Evolutionary conservation across 2,329 filamentous ascomycete species (phyloP), one percentile per base, ranked within the genome.

Genomic region (Pezicula radicicola): DNA sequence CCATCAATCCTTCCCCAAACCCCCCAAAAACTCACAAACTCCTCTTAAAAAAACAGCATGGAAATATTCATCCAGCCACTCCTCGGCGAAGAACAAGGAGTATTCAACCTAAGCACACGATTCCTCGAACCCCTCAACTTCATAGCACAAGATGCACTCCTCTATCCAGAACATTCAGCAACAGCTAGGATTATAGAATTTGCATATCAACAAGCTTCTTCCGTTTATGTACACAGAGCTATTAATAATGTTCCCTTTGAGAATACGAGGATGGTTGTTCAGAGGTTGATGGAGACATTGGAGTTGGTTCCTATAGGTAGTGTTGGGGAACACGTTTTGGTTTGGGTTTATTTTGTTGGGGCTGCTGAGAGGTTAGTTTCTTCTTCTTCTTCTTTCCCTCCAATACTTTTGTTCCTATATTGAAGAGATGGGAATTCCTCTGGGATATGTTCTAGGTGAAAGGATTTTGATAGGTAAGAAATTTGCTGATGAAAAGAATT

Each of bases 311-410:
- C 19, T 28, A 36, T 28, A 12, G 18, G 27, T 16, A 36, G 35
- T 12, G 13, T 16, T 6, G 47, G 47, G 15, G 47, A 39, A 42
- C 47, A 49, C 18, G 47, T 21, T n/a, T 27, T 49, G n/a, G 47
- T 49, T 10, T 49, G 47, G 47, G 27, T 41, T 19, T 49, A 49
- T 33, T 49, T 49, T 19, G 28, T 49, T 42, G 18, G 15, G 18
- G 47, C 47, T 5, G 47, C 47, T 41, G 47, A 49, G 25, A 49
- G 47, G 28, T 30, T 9, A 30, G 28, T 3, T 4, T 30, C 7
- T 12, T 30, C 7, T 6, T 30, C 5, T 21, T 21, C 21, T 3
- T 21, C 5, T 21, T n/a, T n/a, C n/a, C n/a, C n/a, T n/a, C n/a
- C n/a, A n/a, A n/a, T n/a, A n/a, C n/a, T n/a, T n/a, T n/a, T n/a